Evolutionary conservation across 257 asterid genomes (phyloP), one percentile per base, ranked within the genome.

Genomic region (Solanum virginianum): DNA sequence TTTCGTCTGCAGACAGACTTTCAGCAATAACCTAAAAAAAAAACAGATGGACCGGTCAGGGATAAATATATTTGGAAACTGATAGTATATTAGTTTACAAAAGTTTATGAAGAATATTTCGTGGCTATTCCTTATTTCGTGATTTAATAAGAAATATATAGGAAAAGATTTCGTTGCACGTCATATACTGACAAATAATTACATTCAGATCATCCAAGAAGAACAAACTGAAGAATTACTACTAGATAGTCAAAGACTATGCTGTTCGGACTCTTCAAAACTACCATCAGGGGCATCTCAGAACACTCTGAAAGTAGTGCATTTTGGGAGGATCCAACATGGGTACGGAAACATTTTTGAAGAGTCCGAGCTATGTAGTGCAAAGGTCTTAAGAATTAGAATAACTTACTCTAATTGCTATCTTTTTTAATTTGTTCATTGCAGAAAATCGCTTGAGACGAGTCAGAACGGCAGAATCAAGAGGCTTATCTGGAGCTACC

Each of bases 361-460:
- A 63, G 71, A 65, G 41, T 26, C 10, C 2, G 10, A 65, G 20
- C 71, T 24, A 63, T 11, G 5, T 13, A 65, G 54, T 47, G 14
- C 10, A 70, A 39, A 70, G 80, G 29, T 41, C 54, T 9, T 39
- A 87, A 68, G 59, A 57, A 60, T 55, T 81, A 54, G 69, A 85
- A 45, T 24, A 84, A 12, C 86, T 72, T 87, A 90, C 93, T 57
- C 89, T 87, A 20, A 90, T 80, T 22, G 91, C 93, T 60, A 89
- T 90, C 88, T 90, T 90, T 86, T 90, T 90, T 32, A 90, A 86
- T 83, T 88, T 90, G 87, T 89, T 86, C 91, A 88, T 89, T 39
- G 91, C 93, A 49, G 91, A 90, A 57, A 90, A 90, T 80, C 89
- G 91, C 86, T 89, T 90, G 89, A 89, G 82, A 41, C 93, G 90